Percentiles rank a stretch among this genome's conserved stretches.
Conservation (phyloP, 495 filamentous ascomycete species). For the Tuber microsphaerosporum region DNA sequence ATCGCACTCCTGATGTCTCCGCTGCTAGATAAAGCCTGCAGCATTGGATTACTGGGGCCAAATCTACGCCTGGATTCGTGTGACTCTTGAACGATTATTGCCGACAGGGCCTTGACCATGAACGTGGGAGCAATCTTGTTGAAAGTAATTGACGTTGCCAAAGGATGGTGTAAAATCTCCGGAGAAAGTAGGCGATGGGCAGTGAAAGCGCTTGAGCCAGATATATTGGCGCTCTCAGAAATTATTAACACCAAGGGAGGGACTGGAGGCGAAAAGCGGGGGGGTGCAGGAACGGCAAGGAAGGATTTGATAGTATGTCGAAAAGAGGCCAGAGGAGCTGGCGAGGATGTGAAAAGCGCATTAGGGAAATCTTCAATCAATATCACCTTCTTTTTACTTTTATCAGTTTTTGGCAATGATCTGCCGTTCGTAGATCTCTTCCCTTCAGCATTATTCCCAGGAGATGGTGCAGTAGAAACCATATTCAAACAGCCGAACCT, state of each 20-base stretch:
- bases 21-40: conserved; percentile 68
- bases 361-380: conserved; percentile 93
- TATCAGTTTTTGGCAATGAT: conserved; percentile 6
- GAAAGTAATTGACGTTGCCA: conserved; percentile 73
- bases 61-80: conserved; percentile 61
- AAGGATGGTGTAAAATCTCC: conserved; percentile 70
- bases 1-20: conserved; percentile 91
- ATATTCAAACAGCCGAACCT: conserved; percentile 71
- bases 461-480: conserved; percentile 42
- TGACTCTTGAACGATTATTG: conserved; percentile 74
- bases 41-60: conserved; percentile 55
- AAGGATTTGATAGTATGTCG: conserved; percentile 55
- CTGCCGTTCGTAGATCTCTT: conserved; percentile 17
- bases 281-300: conserved; percentile 26
- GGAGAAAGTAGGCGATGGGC: conserved; percentile 80
- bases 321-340: conserved; percentile 63
- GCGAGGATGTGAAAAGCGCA: conserved; percentile 58
- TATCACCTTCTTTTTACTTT: conserved; percentile 53
- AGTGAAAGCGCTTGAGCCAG: conserved; percentile 71
- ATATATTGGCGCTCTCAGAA: conserved; percentile 58
- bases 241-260: conserved; percentile 82
- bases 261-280: conserved; percentile 40
- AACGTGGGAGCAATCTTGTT: conserved; percentile 85
- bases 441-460: not conserved
- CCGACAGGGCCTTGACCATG: conserved; percentile 71